These are phyloP conservation scores for Pseudozyma tsukubaensis DNA, from an alignment of 1,284 basidiomycete genomes.

Conservation along the genomic window DNA sequence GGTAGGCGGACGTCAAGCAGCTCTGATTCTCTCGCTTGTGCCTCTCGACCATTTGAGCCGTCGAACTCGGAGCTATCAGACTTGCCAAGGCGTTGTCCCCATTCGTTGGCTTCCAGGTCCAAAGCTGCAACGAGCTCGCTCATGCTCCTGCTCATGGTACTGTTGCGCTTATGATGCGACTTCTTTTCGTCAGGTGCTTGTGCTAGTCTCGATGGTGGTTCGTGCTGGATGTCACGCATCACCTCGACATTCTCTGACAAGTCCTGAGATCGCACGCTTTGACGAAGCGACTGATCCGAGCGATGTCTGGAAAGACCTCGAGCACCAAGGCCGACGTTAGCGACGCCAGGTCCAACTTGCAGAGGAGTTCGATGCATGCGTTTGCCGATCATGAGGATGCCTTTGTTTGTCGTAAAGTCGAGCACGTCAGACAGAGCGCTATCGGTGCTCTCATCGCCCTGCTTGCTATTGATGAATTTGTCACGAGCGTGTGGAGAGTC, in stretches of 20 bases:
- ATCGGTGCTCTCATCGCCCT: conserved; percentile 27
- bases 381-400: conserved; percentile 9
- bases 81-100: conserved; percentile 11
- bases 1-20: not conserved
- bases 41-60: not conserved
- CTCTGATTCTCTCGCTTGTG: conserved; percentile 9
- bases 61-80: conserved; percentile 3
- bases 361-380: conserved; percentile 3
- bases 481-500: not conserved
- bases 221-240: conserved; percentile 2
- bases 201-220: not conserved
- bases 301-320: conserved; percentile 2
- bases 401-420: conserved; percentile 23
- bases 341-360: conserved; percentile 1
- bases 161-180: conserved; percentile 21
- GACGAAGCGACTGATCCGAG: conserved; percentile 11
- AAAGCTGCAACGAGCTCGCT: conserved; percentile 45
- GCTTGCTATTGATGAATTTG: not conserved
- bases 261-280: not conserved
- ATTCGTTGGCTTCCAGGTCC: conserved; percentile 30
- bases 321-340: conserved; percentile 28
- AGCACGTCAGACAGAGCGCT: conserved; percentile 37
- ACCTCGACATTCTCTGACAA: conserved; percentile 8
- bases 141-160: conserved; percentile 39
- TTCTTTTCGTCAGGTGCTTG: not conserved